Conservation (phyloP, 2,329 filamentous ascomycete species). For the Penicillium occitanis region DNA sequence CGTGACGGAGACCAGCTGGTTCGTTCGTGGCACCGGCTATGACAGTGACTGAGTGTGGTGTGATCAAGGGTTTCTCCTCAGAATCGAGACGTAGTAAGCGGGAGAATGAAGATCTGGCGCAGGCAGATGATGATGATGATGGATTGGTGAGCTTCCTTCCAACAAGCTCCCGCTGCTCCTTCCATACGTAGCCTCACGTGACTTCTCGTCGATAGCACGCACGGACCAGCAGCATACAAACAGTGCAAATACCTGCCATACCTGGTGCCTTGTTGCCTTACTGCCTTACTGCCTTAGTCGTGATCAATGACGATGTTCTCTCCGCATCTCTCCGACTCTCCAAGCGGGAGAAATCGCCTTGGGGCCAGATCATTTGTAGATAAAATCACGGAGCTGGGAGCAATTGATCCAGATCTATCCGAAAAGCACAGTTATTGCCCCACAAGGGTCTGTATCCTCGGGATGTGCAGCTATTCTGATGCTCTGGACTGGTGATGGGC, state of each 20-base stretch:
- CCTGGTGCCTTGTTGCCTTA: background rate
- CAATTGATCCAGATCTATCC: conserved; percentile 17
- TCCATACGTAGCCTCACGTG: conserved; percentile 18
- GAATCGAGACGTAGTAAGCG: background rate
- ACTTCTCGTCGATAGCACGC: background rate
- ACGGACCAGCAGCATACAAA: conserved; percentile 14
- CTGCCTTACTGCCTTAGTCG: background rate
- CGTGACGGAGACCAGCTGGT: conserved; percentile 24
- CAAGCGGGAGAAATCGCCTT: conserved; percentile 41
- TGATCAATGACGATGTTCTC: background rate
- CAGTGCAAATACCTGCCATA: background rate
- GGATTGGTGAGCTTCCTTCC: conserved; percentile 15
- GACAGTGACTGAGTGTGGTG: background rate
- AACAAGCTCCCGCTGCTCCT: conserved; percentile 17
- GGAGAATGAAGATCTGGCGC: conserved; percentile 5
- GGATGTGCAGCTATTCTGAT: conserved; percentile 18
- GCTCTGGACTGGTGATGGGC: background rate
- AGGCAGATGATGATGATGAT: background rate
- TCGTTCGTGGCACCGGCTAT: background rate
- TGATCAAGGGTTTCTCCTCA: background rate
- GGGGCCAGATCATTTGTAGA: conserved; percentile 18
- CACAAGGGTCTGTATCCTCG: conserved; percentile 41
- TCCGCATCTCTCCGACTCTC: conserved; percentile 35
- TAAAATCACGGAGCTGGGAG: conserved; percentile 10
- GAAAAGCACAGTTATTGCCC: conserved; percentile 31